phyloP scores from a whole-genome alignment of 2,329 filamentous ascomycete genomes.

The Chrysoporthe cubensis region DNA sequence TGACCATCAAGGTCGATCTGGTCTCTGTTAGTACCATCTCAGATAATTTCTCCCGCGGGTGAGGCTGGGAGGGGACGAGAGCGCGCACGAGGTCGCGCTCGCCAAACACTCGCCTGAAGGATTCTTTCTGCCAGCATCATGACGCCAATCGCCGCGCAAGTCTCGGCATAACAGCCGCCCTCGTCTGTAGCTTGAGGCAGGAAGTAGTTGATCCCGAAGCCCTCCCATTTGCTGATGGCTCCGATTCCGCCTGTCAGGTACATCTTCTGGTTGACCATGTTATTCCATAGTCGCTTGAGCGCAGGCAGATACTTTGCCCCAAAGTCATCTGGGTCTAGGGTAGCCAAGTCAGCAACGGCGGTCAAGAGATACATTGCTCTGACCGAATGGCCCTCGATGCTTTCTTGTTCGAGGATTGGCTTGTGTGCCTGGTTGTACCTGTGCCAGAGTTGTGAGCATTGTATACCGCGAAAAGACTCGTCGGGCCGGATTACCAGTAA shows the following conservation, averaged over 20 bases:
- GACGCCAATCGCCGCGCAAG: constrained; percentile 61
- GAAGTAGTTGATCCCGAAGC: constrained; percentile 63
- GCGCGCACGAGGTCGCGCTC: not conserved
- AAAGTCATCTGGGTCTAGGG: constrained; percentile 36
- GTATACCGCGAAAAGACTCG: not conserved
- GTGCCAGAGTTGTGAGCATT: not conserved
- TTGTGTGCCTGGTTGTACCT: constrained; percentile 56
- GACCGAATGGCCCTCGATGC: constrained; percentile 62
- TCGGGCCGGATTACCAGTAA: constrained; percentile 42
- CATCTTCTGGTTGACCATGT: constrained; percentile 65
- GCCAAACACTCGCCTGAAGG: constrained; percentile 44
- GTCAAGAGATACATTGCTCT: constrained; percentile 64
- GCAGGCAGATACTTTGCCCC: constrained; percentile 37
- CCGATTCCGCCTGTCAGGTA: constrained; percentile 66
- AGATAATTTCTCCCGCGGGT: too few species aligned
- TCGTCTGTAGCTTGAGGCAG: constrained; percentile 62
- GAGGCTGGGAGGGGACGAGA: too few species aligned
- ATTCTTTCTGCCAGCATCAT: constrained; percentile 63
- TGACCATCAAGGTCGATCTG: constrained; percentile 50
- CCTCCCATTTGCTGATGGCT: constrained; percentile 60
- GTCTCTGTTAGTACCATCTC: not conserved
- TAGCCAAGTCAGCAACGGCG: constrained; percentile 58
- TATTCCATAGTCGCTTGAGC: constrained; percentile 56
- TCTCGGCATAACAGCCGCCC: constrained; percentile 65
- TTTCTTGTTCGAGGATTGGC: constrained; percentile 56